Evolutionary conservation across 2,329 filamentous ascomycete genomes (phyloP), one percentile per base, ranked within the genome.

Genomic region (Phyllosticta paracitricarpa): DNA sequence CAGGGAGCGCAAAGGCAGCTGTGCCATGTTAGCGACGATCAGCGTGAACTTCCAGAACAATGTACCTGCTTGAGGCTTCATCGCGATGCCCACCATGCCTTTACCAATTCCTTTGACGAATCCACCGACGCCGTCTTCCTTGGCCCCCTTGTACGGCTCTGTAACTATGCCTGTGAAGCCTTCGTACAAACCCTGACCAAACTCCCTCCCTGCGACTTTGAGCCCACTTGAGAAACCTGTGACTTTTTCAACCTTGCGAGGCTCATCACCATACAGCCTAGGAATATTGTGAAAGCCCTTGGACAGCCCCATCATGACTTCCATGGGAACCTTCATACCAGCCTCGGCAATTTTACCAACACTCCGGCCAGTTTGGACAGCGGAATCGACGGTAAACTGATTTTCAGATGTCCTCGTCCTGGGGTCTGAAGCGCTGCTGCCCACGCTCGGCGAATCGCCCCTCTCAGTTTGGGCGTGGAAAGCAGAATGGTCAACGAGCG

Each of bases 211-310:
- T 3, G 91, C 92, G 54, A 91, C 86, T 64, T 81, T 86, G 26
- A 96, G 74, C 0, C 92, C 92, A 64, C 86, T 89, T 58, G 84
- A 81, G 57, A 96, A 77, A 58, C 86, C 88, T 0, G 89, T 91
- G 4, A 96, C 89, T 66, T 89, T 90, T 62, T 91, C 88, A 0
- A 83, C 78, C n/a, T 88, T 87, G 8, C 89, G 82, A 0, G 96
- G 85, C 1, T 89, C 85, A 68, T 96, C 91, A 52, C 91, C 89
- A 70, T 96, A 96, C 0, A 96, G 77, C 66, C 84, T 87, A 0
- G 92, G 91, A 5, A 89, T 87, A 67, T 96, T 96, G 70, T 93
- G 88, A 71, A 96, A 95, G 0, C 92, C 92, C 72, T 88, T 89
- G 0, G 91, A 88, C 48, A 96, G 75, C 0, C 89, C 89, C 52